Conservation (phyloP, 192 early-diverging fungal genomes). For the Backusella luteola region DNA sequence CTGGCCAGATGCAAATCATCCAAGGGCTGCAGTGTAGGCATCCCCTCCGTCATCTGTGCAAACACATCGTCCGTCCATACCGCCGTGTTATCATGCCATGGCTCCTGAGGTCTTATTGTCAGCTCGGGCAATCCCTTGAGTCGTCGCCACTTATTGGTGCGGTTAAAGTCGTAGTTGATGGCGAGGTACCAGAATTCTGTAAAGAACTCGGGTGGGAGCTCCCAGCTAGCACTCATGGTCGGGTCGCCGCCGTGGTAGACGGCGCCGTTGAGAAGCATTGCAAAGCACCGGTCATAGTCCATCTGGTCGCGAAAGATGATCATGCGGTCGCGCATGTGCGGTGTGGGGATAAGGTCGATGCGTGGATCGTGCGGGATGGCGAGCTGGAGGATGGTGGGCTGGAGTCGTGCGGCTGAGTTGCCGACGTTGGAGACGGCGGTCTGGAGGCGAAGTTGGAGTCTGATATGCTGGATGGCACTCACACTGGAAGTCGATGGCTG, state of each 20-base stretch:
- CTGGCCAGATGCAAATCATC: background rate
- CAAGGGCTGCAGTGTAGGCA: background rate
- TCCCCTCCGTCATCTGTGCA: background rate
- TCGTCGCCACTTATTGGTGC: conserved; percentile 34
- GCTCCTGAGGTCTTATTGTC: background rate
- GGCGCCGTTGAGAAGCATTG: conserved; percentile 25
- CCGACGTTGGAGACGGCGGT: conserved; percentile 10
- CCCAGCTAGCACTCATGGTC: conserved; percentile 29
- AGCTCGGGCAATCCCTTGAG: conserved; percentile 25
- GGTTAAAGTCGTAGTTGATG: conserved; percentile 25
- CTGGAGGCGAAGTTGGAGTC: conserved; percentile 31
- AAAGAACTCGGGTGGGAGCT: conserved; percentile 29
- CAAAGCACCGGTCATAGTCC: conserved; percentile 36
- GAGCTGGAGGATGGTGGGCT: conserved; percentile 31
- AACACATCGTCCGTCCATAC: conserved; percentile 9
- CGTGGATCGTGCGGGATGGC: conserved; percentile 38
- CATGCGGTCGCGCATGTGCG: conserved; percentile 40
- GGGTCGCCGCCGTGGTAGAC: conserved; percentile 37
- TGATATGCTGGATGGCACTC: conserved; percentile 27
- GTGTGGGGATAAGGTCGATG: conserved; percentile 33
- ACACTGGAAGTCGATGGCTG: background rate
- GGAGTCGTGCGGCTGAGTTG: conserved; percentile 19
- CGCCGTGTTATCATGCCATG: background rate
- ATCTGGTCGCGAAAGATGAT: conserved; percentile 36
- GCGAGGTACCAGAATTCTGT: conserved; percentile 28